phyloP scores from a whole-genome alignment of 208 protist genomes.

The Leishmania aethiopica region DNA sequence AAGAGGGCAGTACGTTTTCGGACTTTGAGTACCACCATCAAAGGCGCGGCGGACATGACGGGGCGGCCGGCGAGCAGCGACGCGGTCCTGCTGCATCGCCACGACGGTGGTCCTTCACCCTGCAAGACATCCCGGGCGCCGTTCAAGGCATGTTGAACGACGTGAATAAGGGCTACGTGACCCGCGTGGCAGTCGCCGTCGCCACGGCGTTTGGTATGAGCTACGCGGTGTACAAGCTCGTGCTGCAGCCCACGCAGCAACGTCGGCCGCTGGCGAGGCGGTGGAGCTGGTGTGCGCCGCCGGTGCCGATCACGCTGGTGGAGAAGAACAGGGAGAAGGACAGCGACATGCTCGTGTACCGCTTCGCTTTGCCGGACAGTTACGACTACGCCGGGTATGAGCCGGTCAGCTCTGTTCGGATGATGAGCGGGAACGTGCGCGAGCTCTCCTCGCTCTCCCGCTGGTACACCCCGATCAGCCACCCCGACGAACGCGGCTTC shows the following conservation, averaged over 20 bases:
- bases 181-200: constrained; percentile 37
- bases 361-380: constrained; percentile 79
- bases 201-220: constrained; percentile 20
- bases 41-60: constrained; percentile 14
- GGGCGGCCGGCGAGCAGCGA: background rate
- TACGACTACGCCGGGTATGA: constrained; percentile 90
- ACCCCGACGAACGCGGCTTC: constrained; percentile 72
- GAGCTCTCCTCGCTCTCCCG: constrained; percentile 58
- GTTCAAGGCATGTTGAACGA: constrained; percentile 49
- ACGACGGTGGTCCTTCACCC: constrained; percentile 72
- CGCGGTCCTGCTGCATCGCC: background rate
- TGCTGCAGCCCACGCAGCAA: constrained; percentile 61
- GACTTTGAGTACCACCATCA: constrained; percentile 35
- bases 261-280: constrained; percentile 70
- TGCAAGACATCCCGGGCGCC: constrained; percentile 68
- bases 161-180: constrained; percentile 75
- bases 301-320: constrained; percentile 75
- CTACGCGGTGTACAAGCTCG: constrained; percentile 49
- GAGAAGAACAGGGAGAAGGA: constrained; percentile 58
- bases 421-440: constrained; percentile 55
- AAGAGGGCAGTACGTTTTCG: constrained; percentile 23
- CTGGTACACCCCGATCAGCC: constrained; percentile 90
- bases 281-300: constrained; percentile 54
- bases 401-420: constrained; percentile 79
- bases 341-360: constrained; percentile 68